These are phyloP conservation scores for Asterochloris erici DNA, from an alignment of 139 green algal genomes.

Conservation along the genomic window DNA sequence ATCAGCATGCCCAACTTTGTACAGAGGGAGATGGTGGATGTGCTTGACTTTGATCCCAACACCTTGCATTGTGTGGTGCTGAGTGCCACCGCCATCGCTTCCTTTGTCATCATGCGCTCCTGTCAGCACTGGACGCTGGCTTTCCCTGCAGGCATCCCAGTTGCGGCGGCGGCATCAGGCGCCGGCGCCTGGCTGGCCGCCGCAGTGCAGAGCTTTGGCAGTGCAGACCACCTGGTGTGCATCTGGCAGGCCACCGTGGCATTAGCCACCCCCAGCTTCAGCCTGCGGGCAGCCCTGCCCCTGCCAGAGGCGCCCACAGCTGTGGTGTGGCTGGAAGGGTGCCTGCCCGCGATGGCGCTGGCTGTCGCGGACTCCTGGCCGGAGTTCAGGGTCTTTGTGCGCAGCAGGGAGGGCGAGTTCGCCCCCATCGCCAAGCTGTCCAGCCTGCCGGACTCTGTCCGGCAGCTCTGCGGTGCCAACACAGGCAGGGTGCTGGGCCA, in stretches of 20 bases:
- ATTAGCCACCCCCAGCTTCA: neutral
- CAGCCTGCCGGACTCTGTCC: neutral
- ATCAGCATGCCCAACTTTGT: no score
- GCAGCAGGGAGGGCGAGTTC: neutral
- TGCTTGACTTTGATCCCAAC: no score
- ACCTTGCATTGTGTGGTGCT: no score
- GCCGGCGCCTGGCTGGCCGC: no score
- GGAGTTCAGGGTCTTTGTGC: neutral
- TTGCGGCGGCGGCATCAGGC: no score
- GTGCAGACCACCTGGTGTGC: neutral
- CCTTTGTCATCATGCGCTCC: no score
- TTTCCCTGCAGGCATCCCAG: no score
- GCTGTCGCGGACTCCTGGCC: constrained; percentile 28
- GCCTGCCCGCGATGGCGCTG: constrained; percentile 19
- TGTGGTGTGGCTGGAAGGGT: constrained; percentile 34
- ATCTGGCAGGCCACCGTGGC: constrained; percentile 7
- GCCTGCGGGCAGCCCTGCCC: constrained; percentile 29
- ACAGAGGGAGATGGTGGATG: no score
- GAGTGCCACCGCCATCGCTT: no score
- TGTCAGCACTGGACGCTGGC: no score
- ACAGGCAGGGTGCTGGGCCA: neutral
- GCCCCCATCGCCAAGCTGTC: neutral
- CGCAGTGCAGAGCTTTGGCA: no score
- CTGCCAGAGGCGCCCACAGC: constrained; percentile 34
- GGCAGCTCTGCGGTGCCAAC: neutral